Base-by-base conservation (phyloP, 2,329 filamentous ascomycete species). In the Neofusicoccum cordaticola region DNA sequence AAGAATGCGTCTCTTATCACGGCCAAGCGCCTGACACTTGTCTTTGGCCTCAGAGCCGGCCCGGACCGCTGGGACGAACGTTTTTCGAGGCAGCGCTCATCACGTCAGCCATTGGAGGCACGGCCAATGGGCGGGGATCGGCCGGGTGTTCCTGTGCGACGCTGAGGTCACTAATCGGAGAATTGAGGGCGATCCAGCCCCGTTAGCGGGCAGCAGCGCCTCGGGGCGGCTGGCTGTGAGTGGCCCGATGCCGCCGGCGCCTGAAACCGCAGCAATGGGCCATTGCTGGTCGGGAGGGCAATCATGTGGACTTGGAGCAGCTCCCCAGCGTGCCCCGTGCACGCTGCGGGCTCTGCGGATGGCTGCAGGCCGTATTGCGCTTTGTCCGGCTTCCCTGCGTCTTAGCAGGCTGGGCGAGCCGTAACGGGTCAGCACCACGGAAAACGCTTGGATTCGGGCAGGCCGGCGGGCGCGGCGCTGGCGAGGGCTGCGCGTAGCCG, bases 151-250 rank as follows among this genome's bases (percentile, higher is more conserved):
- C 37, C 52, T 51, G 63, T 64, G 53, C 45, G 39, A 64, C 53
- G 52, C 44, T 64, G 53, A 60, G 53, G 63, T 64, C 63, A 64
- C 63, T 64, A 64, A 64, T 64, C 63, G 63, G 63, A 64, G 63
- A 64, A 64, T 64, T 64, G 63, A 64, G 63, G 62, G 52, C 37
- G 53, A 47, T 51, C 63, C 63, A 64, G 63, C 52, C 63, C 47
- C 63, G 34, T 51, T 50, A 39, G 34, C 17, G 57, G 19, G 15
- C 22, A 48, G 17, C 45, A 45, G 42, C 42, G 42, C 42, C 42
- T n/a, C 22, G 34, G 31, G 61, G 41, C 34, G 8, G n/a, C 34
- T n/a, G 39, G 41, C n/a, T 13, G 39, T 57, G 45, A 64, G 63
- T 64, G 63, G 63, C 35, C 34, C 63, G 63, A 64, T 64, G 63